Evolutionary conservation across 2,329 filamentous ascomycete species (phyloP).

Genomic region (Aspergillus carbonarius): DNA sequence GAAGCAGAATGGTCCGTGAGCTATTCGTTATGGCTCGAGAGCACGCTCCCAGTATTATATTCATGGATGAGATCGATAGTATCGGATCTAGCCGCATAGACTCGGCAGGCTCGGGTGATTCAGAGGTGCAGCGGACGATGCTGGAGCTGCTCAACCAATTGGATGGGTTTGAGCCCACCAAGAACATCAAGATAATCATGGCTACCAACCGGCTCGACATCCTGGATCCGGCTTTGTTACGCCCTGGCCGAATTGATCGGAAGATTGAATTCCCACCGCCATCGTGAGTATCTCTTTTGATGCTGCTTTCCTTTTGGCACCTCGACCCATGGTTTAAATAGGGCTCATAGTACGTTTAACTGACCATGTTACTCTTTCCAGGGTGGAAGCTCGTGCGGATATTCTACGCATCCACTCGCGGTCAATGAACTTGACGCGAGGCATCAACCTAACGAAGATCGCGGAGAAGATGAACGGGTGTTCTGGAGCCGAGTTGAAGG

Average conservation of each 20-base stretch:
- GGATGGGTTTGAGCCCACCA: slow-evolving; percentile 97
- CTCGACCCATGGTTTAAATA: not conserved
- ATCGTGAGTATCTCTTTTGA: slow-evolving; percentile 50
- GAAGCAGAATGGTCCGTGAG: slow-evolving; percentile 96
- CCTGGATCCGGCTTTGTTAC: slow-evolving; percentile 87
- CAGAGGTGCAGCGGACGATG: slow-evolving; percentile 98
- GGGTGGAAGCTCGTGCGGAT: slow-evolving; percentile 89
- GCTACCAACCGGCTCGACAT: slow-evolving; percentile 98
- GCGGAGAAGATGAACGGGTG: slow-evolving; percentile 99
- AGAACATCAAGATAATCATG: slow-evolving; percentile 99
- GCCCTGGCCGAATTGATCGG: slow-evolving; percentile 95
- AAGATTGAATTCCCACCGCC: slow-evolving; percentile 99
- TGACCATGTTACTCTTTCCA: slow-evolving; percentile 26
- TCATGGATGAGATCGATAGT: slow-evolving; percentile 99
- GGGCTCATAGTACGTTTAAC: slow-evolving; percentile 8
- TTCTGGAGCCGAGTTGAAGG: slow-evolving; percentile 95
- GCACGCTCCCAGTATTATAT: slow-evolving; percentile 97
- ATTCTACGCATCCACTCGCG: slow-evolving; percentile 96
- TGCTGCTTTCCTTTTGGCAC: slow-evolving; percentile 1
- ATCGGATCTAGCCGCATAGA: slow-evolving; percentile 97
- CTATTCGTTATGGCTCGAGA: slow-evolving; percentile 99
- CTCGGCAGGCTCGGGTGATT: slow-evolving; percentile 91
- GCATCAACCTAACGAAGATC: slow-evolving; percentile 97
- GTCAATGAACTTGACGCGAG: slow-evolving; percentile 97
- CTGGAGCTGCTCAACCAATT: slow-evolving; percentile 96